phyloP scores from a whole-genome alignment of 202 grass and related monocot species.

The Miscanthus sacchariflorus region DNA sequence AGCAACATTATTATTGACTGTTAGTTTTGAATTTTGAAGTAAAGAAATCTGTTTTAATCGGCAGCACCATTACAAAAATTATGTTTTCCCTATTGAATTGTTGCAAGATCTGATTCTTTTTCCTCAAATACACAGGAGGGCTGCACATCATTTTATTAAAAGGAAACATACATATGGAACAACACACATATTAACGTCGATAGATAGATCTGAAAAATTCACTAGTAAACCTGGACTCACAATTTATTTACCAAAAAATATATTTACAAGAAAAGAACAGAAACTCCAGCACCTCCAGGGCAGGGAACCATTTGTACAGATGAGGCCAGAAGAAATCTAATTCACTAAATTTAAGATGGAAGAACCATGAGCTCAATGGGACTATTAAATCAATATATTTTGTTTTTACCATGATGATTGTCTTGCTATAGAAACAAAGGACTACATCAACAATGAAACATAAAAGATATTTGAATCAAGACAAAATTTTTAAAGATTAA shows the following conservation, averaged over 20 bases:
- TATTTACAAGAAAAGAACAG: background rate
- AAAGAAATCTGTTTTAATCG: background rate
- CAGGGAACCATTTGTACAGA: background rate
- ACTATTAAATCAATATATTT: constrained; percentile 7
- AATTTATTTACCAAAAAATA: background rate
- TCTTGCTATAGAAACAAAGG: background rate
- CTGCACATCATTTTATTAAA: background rate
- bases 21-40: background rate
- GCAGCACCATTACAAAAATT: background rate
- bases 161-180: background rate
- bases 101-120: background rate
- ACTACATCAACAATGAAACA: background rate
- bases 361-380: background rate
- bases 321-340: background rate
- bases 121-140: background rate
- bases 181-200: background rate
- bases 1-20: background rate
- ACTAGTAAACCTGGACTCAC: background rate
- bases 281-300: background rate
- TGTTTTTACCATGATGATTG: background rate
- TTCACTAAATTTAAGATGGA: constrained; percentile 1
- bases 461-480: background rate
- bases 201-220: background rate
- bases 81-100: background rate
- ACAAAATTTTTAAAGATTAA: constrained; percentile 2